Percentiles rank a stretch among this genome's conserved stretches.
These are phyloP conservation scores for Phytophthora constricta DNA, from an alignment of 352 stramenopile genomes.

Conservation along the genomic window DNA sequence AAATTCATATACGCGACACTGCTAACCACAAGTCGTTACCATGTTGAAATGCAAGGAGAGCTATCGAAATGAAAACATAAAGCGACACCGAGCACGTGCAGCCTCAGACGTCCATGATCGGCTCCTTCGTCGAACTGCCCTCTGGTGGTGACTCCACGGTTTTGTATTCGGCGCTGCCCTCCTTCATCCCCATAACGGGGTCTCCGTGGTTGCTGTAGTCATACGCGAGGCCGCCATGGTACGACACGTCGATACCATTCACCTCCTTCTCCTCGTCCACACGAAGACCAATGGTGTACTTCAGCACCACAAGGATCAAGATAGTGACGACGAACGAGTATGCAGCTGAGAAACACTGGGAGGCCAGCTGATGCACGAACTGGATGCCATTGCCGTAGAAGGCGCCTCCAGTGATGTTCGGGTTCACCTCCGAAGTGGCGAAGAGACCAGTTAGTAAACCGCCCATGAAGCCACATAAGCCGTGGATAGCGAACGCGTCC, in stretches of 20 bases:
- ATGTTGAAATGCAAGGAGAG: too few relatives aligned
- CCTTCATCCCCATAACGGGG: not conserved
- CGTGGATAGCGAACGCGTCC: conserved; percentile 80
- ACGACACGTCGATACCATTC: conserved; percentile 74
- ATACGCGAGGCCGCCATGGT: conserved; percentile 75
- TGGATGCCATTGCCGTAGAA: conserved; percentile 58
- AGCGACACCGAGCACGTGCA: too few relatives aligned
- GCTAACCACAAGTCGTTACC: too few relatives aligned
- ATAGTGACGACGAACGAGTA: conserved; percentile 70
- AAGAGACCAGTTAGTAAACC: conserved; percentile 74
- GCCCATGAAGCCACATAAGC: conserved; percentile 60
- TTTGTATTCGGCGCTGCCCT: not conserved
- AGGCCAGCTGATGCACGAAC: conserved; percentile 56
- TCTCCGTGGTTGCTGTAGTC: conserved; percentile 35
- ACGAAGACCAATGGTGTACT: conserved; percentile 72
- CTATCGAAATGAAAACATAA: too few relatives aligned
- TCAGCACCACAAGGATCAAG: conserved; percentile 68
- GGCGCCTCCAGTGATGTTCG: conserved; percentile 51
- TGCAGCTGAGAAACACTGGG: conserved; percentile 50
- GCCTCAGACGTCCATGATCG: not conserved
- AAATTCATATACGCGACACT: too few relatives aligned
- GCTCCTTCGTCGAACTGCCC: too few relatives aligned
- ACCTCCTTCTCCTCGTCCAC: conserved; percentile 77
- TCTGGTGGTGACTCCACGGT: not conserved
- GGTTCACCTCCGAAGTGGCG: conserved; percentile 55